phyloP scores from a whole-genome alignment of 2,329 filamentous ascomycete species.

The Alternaria sp. region DNA sequence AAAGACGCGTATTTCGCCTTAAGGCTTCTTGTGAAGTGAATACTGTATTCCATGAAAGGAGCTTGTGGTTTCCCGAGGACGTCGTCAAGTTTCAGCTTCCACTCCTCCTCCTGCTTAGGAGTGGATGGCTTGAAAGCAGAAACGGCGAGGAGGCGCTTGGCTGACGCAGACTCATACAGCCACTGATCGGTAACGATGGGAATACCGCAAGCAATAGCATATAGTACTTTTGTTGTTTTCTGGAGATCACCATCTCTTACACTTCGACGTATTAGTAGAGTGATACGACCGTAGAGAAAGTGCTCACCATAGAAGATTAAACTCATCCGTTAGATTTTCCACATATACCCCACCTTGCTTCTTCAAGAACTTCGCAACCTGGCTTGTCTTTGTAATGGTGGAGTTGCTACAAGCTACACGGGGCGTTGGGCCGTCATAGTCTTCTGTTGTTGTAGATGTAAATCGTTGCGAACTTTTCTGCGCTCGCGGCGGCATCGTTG shows the following conservation, averaged over 20 bases:
- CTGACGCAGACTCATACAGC: conserved; percentile 52
- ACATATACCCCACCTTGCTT: conserved; percentile 41
- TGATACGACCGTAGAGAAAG: not conserved
- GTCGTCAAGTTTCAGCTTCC: conserved; percentile 47
- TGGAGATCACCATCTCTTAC: conserved; percentile 50
- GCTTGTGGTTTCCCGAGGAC: conserved; percentile 47
- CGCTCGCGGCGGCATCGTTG: conserved; percentile 25
- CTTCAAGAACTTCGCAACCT: conserved; percentile 46
- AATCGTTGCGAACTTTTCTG: conserved; percentile 31
- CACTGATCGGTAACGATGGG: conserved; percentile 58
- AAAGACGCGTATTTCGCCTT: conserved; percentile 46
- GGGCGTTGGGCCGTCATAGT: conserved; percentile 37
- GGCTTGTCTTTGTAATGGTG: conserved; percentile 30
- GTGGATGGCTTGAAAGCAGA: conserved; percentile 45
- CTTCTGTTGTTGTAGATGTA: conserved; percentile 11
- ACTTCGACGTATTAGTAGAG: conserved; percentile 37
- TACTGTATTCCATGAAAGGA: conserved; percentile 57
- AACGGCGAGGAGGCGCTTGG: conserved; percentile 48
- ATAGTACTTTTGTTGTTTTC: conserved; percentile 57
- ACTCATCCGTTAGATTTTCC: conserved; percentile 41
- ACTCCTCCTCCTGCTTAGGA: conserved; percentile 48
- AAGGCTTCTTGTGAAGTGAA: conserved; percentile 58
- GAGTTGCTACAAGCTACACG: conserved; percentile 49
- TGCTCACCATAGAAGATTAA: conserved; percentile 46
- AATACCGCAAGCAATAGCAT: conserved; percentile 54